Base-by-base conservation (phyloP, 2,329 filamentous ascomycete species). In the Cercospora berteroae region DNA sequence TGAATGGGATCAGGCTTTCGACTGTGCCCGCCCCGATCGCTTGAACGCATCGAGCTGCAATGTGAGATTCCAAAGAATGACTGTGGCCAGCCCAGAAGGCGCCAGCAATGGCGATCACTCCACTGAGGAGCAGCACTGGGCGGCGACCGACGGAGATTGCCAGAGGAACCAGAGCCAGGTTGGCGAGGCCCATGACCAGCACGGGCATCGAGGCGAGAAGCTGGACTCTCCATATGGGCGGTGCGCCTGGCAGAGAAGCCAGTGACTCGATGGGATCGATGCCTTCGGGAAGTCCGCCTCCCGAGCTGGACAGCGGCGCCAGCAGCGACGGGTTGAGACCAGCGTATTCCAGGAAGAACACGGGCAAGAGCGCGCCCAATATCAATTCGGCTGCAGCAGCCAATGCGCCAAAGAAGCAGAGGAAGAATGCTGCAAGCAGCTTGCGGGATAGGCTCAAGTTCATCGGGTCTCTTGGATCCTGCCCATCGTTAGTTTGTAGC, bases 21-120 rank as follows among this genome's bases (percentile, higher is more conserved):
- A 77, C 74, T 7, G 75, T 76, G 55, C 75, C 75, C 4, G 75
- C 75, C 27, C 75, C 75, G 8, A 77, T 52, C 9, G 70, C 75
- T 56, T 77, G 75, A 4, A 77, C 50, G 50, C 71, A 74, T 29
- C 75, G 68, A 10, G 74, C 75, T 13, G 66, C 74, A 7, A 77
- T 64, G 59, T 77, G 75, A 8, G 68, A 71, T 5, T 65, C 68
- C 10, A 77, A 58, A 16, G 69, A 72, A 29, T 67, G 56, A 61
- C 74, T 76, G 58, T 63, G 67, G 23, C 74, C 75, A 9, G 75
- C 74, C 74, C 74, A 76, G n/a, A 77, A 42, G 1, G 70, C 71
- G 10, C 75, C 75, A 2, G 27, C 52, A 42, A 74, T 72, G 50
- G 75, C 75, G 29, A 76, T 56, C 1, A 76, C 64, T 33, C 75